These are phyloP conservation scores for Boletus pseudo-olivaceus DNA, from an alignment of 768 basidiomycete genomes.

Conservation along the genomic window DNA sequence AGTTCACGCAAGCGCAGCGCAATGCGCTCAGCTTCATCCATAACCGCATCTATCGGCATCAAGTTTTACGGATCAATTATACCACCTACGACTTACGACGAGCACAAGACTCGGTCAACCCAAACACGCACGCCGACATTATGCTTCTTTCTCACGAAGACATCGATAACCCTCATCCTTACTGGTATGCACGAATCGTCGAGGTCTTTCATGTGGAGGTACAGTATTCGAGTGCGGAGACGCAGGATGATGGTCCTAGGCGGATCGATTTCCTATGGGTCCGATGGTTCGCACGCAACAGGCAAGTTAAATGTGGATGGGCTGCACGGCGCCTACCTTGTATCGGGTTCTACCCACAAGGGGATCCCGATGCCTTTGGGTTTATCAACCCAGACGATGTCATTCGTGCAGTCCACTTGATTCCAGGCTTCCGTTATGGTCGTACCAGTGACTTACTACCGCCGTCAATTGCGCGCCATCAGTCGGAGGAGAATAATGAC, in stretches of 20 bases:
- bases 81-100: too few species aligned
- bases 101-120: neutral
- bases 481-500: slow-evolving; percentile 20
- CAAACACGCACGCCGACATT: neutral
- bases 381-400: neutral
- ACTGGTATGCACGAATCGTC: too few species aligned
- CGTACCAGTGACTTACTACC: neutral
- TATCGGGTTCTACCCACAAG: neutral
- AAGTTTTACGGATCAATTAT: neutral
- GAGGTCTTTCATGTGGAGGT: neutral
- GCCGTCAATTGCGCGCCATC: slow-evolving; percentile 1
- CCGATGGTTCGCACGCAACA: neutral
- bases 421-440: neutral
- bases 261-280: neutral
- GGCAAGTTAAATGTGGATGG: neutral
- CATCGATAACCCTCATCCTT: neutral
- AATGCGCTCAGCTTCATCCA: slow-evolving; percentile 7
- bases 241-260: neutral
- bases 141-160: slow-evolving; percentile 4
- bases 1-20: slow-evolving; percentile 18
- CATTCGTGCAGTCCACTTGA: neutral
- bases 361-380: too few species aligned
- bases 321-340: neutral
- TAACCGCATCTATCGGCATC: slow-evolving; percentile 16
- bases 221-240: neutral